A percentile compares a stretch with the other conserved stretches of the same genome.
Conservation (phyloP, 23 red algal species). For the Gracilaria gracilis region DNA sequence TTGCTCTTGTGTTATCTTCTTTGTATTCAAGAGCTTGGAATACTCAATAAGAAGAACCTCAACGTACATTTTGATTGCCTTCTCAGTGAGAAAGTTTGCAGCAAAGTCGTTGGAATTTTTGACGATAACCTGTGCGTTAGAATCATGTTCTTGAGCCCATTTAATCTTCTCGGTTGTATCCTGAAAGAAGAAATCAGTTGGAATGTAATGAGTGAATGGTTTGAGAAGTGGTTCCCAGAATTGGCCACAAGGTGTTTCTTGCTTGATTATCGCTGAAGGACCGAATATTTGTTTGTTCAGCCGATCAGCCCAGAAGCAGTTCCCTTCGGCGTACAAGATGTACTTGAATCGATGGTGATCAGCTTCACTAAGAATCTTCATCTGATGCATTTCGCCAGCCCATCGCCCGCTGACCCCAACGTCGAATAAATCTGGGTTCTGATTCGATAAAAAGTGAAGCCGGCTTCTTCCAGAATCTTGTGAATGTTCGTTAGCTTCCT, state of each 20-base stretch:
- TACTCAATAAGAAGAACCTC: slow-evolving; percentile 90
- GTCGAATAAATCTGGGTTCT: slow-evolving; percentile 78
- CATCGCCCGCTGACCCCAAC: slow-evolving; percentile 80
- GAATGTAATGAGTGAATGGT: slow-evolving; percentile 91
- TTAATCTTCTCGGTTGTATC: slow-evolving; percentile 76
- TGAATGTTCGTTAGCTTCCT: slow-evolving; percentile 77
- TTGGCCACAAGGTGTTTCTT: slow-evolving; percentile 95
- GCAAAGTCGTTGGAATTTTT: slow-evolving; percentile 91
- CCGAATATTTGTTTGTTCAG: slow-evolving; percentile 91
- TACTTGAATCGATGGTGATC: slow-evolving; percentile 92
- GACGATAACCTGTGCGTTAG: slow-evolving; percentile 72
- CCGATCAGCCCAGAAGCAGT: slow-evolving; percentile 99
- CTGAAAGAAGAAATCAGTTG: slow-evolving; percentile 91
- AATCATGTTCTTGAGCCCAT: slow-evolving; percentile 72
- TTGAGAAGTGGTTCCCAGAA: slow-evolving; percentile 96
- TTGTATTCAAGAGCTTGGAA: slow-evolving; percentile 66
- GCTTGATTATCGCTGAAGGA: slow-evolving; percentile 91
- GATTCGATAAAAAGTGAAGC: slow-evolving; percentile 35
- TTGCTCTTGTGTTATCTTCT: slow-evolving; percentile 58
- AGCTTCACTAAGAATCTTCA: slow-evolving; percentile 63
- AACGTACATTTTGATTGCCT: slow-evolving; percentile 79
- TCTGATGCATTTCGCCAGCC: slow-evolving; percentile 41
- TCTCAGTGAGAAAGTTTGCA: slow-evolving; percentile 74
- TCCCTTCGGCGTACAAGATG: slow-evolving; percentile 97
- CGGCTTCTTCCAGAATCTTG: slow-evolving; percentile 71